Base-by-base conservation (phyloP, 179 eudicot genomes). In the Spergularia azorica region DNA sequence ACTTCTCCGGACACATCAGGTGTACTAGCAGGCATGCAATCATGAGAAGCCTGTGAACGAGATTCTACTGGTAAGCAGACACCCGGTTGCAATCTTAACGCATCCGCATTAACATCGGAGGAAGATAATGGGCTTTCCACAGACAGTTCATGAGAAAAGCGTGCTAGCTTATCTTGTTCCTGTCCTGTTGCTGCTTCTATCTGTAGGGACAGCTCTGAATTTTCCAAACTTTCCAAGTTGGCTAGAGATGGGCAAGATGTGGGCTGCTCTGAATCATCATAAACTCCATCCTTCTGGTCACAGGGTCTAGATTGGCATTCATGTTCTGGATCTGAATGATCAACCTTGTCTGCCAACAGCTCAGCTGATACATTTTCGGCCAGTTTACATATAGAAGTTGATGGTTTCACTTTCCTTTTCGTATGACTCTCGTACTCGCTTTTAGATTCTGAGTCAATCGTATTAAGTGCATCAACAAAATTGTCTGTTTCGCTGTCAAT, bases 371-470 rank as follows among this genome's bases (percentile, higher is more conserved):
- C 79, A 62, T 71, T 78, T 66, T 67, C 77, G 17, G 52, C 76
- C 65, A 9, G 61, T 10, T 78, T 80, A 54, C 74, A 82, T 52
- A 41, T 82, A 17, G 58, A 63, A 68, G 63, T 71, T 16, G 82
- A 65, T 21, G 68, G 59, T 61, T 79, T 62, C 59, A 73, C 71
- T 77, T 74, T 90, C 77, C 73, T 75, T 78, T 79, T 90, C 65
- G 84, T 85, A 74, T 81, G 90, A 71, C 74, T 79, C 77, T 90
- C 97, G 51, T 83, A 43, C 76, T 94, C 98, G 76, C 85, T 90
- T 84, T 96, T 98, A 78, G 90, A 80, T 77, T 96, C 96, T 17
- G 98, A 90, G 61, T 94, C 98, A 46, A 96, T 90, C 7, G 86
- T 87, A 84, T 92, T 87, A 74, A 90, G 97, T 26, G 98, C 98